phyloP scores from a whole-genome alignment of 352 stramenopile genomes.

The Elongisporangium prolatum region DNA sequence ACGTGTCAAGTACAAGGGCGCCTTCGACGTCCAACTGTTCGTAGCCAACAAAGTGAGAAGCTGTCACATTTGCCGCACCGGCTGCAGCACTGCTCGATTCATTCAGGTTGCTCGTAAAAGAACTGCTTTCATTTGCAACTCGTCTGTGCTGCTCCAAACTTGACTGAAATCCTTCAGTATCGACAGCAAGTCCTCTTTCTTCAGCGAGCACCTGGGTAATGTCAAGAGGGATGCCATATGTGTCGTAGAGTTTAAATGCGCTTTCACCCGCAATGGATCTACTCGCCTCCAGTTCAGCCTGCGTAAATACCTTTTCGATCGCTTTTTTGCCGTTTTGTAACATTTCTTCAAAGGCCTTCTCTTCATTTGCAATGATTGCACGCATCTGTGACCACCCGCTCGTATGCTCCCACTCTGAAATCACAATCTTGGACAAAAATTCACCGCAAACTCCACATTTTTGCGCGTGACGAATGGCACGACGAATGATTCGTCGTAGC shows the following conservation, averaged over 20 bases:
- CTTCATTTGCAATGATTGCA: constrained; percentile 65
- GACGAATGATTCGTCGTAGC: constrained; percentile 92
- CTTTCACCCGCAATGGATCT: constrained; percentile 39
- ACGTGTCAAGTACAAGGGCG: constrained; percentile 32
- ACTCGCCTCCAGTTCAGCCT: constrained; percentile 6
- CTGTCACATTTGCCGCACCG: neutral
- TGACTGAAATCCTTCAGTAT: constrained; percentile 42
- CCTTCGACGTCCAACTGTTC: constrained; percentile 31
- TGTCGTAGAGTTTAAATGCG: constrained; percentile 73
- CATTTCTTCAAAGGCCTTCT: constrained; percentile 73
- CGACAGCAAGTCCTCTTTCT: constrained; percentile 52
- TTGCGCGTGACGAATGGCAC: constrained; percentile 72
- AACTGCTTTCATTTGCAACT: constrained; percentile 34
- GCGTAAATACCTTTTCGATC: constrained; percentile 58
- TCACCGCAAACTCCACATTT: constrained; percentile 42
- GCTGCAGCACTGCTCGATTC: constrained; percentile 4
- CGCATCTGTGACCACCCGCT: constrained; percentile 53
- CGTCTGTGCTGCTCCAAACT: constrained; percentile 49
- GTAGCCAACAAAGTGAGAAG: constrained; percentile 54
- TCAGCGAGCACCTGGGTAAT: constrained; percentile 66
- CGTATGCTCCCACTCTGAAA: constrained; percentile 35
- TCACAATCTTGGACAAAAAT: constrained; percentile 47
- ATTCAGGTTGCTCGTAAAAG: constrained; percentile 23
- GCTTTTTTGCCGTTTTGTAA: constrained; percentile 42
- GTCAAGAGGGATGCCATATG: constrained; percentile 72